Conservation (phyloP, 495 filamentous ascomycete species). For the Schizothecium vesticola region DNA sequence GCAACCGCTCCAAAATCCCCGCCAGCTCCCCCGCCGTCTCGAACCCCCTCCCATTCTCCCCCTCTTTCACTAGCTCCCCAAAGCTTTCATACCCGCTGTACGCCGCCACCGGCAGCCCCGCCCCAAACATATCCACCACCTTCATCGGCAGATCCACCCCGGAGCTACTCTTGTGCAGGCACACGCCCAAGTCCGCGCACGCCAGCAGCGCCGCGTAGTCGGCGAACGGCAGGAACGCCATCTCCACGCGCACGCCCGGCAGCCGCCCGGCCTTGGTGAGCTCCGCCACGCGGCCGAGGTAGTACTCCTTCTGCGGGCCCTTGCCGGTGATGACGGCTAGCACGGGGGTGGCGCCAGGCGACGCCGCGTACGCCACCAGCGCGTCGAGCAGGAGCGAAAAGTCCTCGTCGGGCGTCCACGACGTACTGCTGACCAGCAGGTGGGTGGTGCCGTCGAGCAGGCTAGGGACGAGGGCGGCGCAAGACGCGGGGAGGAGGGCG, state of each 20-base stretch:
- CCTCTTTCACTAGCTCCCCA: slow-evolving; percentile 77
- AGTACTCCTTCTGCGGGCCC: slow-evolving; percentile 75
- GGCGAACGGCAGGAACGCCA: slow-evolving; percentile 72
- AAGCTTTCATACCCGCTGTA: slow-evolving; percentile 80
- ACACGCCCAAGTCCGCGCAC: slow-evolving; percentile 83
- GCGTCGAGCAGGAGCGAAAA: slow-evolving; percentile 86
- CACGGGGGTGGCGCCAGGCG: slow-evolving; percentile 38
- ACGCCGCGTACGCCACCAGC: slow-evolving; percentile 58
- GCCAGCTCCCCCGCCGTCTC: slow-evolving; percentile 58
- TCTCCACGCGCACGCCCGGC: slow-evolving; percentile 62
- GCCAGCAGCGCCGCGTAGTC: slow-evolving; percentile 88
- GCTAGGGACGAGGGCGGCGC: slow-evolving; percentile 42
- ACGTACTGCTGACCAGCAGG: slow-evolving; percentile 84
- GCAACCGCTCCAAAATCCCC: slow-evolving; percentile 54
- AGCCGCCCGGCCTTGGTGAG: slow-evolving; percentile 57
- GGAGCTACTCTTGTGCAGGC: slow-evolving; percentile 85
- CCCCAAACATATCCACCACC: slow-evolving; percentile 97
- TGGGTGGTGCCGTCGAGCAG: slow-evolving; percentile 52
- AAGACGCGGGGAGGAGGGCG: slow-evolving; percentile 52
- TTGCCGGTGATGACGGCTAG: slow-evolving; percentile 90
- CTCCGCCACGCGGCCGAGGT: slow-evolving; percentile 55
- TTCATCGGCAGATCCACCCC: slow-evolving; percentile 99
- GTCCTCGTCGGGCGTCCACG: slow-evolving; percentile 96
- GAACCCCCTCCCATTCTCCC: slow-evolving; percentile 81
- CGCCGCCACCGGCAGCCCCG: slow-evolving; percentile 83